phyloP scores from a whole-genome alignment of 129 eudicot genomes.

The Helianthus tuberosus region DNA sequence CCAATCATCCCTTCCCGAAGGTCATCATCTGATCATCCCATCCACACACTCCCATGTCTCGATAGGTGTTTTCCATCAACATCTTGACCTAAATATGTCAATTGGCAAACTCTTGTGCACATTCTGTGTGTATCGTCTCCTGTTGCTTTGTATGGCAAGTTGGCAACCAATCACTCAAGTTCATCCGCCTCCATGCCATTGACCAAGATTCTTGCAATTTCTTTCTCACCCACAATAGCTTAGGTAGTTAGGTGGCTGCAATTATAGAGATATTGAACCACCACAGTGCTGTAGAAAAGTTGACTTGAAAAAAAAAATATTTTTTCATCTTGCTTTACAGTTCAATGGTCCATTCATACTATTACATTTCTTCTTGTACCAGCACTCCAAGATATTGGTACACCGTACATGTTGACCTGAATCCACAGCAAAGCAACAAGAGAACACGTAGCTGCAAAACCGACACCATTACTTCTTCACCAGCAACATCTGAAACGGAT shows the following conservation, averaged over 20 bases:
- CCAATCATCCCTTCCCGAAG: slow-evolving; percentile 94
- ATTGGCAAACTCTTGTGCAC: slow-evolving; percentile 94
- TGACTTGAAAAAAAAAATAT: slow-evolving; percentile 70
- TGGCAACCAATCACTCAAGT: slow-evolving; percentile 96
- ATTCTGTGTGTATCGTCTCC: slow-evolving; percentile 91
- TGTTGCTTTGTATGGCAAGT: slow-evolving; percentile 86
- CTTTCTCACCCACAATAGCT: slow-evolving; percentile 97
- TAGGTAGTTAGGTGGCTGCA: slow-evolving; percentile 79
- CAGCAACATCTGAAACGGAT: slow-evolving; percentile 65
- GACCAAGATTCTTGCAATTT: slow-evolving; percentile 97
- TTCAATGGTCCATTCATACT: slow-evolving; percentile 99
- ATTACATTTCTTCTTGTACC: slow-evolving; percentile 93
- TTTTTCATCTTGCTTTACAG: slow-evolving; percentile 94
- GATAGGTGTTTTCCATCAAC: slow-evolving; percentile 54
- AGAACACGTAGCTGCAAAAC: slow-evolving; percentile 97
- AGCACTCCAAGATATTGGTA: slow-evolving; percentile 89
- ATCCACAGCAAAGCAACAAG: slow-evolving; percentile 99
- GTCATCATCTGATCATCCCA: slow-evolving; percentile 79
- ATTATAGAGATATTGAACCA: slow-evolving; percentile 93
- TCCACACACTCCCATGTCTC: slow-evolving; percentile 92
- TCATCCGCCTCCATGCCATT: slow-evolving; percentile 97
- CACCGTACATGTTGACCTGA: slow-evolving; percentile 70
- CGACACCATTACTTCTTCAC: slow-evolving; percentile 80
- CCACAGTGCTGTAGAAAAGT: slow-evolving; percentile 96
- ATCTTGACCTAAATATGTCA: slow-evolving; percentile 98